A percentile compares a stretch with the other conserved stretches of the same genome.
Conservation (phyloP, 2,329 filamentous ascomycete genomes). For the Pseudogymnoascus sp. region DNA sequence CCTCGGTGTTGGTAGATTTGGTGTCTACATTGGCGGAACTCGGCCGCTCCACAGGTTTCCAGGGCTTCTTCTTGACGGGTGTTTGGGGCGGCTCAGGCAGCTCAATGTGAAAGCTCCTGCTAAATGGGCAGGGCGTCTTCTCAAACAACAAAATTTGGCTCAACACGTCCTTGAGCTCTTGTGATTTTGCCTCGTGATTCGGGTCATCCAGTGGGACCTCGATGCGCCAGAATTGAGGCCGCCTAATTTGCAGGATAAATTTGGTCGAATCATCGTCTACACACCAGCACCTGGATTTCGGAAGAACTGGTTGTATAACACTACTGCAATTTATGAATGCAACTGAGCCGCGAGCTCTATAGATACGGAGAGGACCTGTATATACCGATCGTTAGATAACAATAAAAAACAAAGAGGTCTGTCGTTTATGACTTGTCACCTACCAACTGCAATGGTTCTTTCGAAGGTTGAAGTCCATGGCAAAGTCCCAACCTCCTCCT, state of each 20-base stretch:
- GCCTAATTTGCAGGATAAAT: conserved; percentile 79
- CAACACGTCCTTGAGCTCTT: conserved; percentile 60
- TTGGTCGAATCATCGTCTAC: conserved; percentile 71
- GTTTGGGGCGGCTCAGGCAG: conserved; percentile 60
- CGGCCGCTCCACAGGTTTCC: conserved; percentile 52
- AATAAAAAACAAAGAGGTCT: background rate
- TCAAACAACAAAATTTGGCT: conserved; percentile 73
- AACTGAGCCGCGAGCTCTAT: conserved; percentile 76
- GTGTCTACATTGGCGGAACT: conserved; percentile 23
- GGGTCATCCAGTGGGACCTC: conserved; percentile 62
- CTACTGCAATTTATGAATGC: conserved; percentile 81
- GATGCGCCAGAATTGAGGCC: conserved; percentile 82
- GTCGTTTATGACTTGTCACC: conserved; percentile 19
- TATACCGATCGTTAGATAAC: background rate
- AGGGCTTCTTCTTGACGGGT: conserved; percentile 58
- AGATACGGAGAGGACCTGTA: conserved; percentile 67
- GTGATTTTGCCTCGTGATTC: conserved; percentile 55
- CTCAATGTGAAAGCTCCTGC: conserved; percentile 64
- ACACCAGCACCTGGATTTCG: conserved; percentile 89
- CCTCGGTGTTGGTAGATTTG: background rate
- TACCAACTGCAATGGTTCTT: conserved; percentile 71
- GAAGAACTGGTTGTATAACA: conserved; percentile 75
- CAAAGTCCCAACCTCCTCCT: conserved; percentile 53
- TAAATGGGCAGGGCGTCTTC: conserved; percentile 79
- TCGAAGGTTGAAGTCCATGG: conserved; percentile 70